phyloP scores from a whole-genome alignment of 768 basidiomycete genomes.

The Tricholoma sp. region DNA sequence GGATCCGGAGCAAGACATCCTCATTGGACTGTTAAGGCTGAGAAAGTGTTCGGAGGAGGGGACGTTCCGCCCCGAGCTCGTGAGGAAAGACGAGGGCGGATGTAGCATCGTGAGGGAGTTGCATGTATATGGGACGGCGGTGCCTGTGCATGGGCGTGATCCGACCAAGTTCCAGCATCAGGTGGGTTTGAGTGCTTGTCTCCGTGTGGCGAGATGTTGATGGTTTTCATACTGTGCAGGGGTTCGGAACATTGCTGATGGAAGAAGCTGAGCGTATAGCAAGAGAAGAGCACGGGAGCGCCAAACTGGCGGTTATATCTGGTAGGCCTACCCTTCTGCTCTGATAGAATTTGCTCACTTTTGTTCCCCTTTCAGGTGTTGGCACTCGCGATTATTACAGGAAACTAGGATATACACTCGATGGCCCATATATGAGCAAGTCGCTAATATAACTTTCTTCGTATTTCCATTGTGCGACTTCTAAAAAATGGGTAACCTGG shows the following conservation, averaged over 20 bases:
- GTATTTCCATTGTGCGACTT: too few species aligned
- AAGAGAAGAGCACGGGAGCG: conserved; percentile 91
- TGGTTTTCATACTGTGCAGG: conserved; percentile 38
- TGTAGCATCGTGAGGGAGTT: conserved; percentile 93
- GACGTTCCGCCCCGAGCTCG: conserved; percentile 91
- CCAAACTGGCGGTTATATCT: conserved; percentile 96
- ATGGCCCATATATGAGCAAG: conserved; percentile 99
- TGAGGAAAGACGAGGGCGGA: conserved; percentile 67
- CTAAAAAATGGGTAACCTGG: too few species aligned
- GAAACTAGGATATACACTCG: conserved; percentile 87
- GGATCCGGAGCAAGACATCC: conserved; percentile 94
- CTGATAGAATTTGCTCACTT: background rate
- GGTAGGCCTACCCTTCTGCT: conserved; percentile 42
- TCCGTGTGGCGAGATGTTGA: background rate
- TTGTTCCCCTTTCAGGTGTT: conserved; percentile 52
- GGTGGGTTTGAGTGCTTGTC: conserved; percentile 31
- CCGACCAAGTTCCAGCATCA: conserved; percentile 99
- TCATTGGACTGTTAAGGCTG: conserved; percentile 87
- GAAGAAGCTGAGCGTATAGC: conserved; percentile 99
- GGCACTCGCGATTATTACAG: conserved; percentile 97
- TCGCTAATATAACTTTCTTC: conserved; percentile 37
- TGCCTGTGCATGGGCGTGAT: conserved; percentile 94
- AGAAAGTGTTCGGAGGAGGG: conserved; percentile 96
- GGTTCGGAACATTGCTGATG: conserved; percentile 96
- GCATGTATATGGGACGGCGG: conserved; percentile 97